Percentiles rank a stretch among this genome's conserved stretches.
These are phyloP conservation scores for Metschnikowia peoriensis DNA, from an alignment of 805 yeast species.

Conservation along the genomic window DNA sequence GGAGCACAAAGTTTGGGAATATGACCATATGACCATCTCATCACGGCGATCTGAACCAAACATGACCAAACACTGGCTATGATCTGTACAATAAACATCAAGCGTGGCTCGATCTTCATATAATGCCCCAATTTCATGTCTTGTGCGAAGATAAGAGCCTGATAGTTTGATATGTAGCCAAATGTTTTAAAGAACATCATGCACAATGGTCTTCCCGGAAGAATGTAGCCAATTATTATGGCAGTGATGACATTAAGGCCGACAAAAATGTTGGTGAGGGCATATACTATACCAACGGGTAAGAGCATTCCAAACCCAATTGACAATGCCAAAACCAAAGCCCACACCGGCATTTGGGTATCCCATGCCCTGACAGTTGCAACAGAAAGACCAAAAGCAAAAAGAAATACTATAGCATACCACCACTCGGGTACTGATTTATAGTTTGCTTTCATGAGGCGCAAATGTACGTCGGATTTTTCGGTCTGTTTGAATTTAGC, in stretches of 20 bases:
- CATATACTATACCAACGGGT: constrained; percentile 20
- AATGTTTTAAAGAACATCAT: constrained; percentile 21
- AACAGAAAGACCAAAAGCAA: constrained; percentile 15
- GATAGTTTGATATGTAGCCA: constrained; percentile 22
- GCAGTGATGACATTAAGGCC: constrained; percentile 21
- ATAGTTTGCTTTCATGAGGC: constrained; percentile 20
- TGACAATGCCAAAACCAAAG: constrained; percentile 15
- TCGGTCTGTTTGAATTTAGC: constrained; percentile 16
- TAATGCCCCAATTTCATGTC: constrained; percentile 22
- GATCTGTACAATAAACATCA: constrained; percentile 18
- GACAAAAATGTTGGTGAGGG: constrained; percentile 22
- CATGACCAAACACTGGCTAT: constrained; percentile 22
- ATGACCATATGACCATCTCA: constrained; percentile 23
- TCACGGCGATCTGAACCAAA: constrained; percentile 24
- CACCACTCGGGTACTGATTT: constrained; percentile 24
- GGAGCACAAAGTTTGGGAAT: constrained; percentile 20
- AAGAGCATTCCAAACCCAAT: constrained; percentile 17
- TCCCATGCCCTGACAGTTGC: constrained; percentile 19
- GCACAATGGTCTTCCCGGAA: constrained; percentile 20
- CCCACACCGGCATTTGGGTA: constrained; percentile 21
- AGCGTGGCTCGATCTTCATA: constrained; percentile 22
- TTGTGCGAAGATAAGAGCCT: constrained; percentile 18
- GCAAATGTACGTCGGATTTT: constrained; percentile 21
- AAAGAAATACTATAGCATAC: constrained; percentile 14
- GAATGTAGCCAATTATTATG: constrained; percentile 20